Conservation (phyloP, 1,284 basidiomycete species). For the Sporisorium exsertum region DNA sequence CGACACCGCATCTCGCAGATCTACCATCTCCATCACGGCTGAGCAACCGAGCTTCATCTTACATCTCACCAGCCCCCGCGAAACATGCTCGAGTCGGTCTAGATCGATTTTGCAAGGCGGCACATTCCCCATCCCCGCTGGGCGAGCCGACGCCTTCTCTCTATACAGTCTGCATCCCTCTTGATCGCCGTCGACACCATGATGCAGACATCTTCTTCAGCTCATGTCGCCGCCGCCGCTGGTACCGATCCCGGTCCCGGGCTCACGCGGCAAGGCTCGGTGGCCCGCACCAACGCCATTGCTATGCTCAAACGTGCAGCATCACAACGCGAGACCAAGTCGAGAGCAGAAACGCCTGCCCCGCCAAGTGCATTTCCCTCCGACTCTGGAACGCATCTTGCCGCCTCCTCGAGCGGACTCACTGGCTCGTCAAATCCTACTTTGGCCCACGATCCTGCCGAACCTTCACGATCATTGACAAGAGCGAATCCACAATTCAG, state of each 20-base stretch:
- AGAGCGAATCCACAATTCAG: conserved; percentile 4
- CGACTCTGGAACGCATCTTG: background rate
- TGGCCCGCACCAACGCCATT: conserved; percentile 54
- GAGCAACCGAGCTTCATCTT: background rate
- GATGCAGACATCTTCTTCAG: conserved; percentile 15
- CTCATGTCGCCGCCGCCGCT: conserved; percentile 10
- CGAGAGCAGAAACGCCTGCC: conserved; percentile 23
- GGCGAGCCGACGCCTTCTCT: conserved; percentile 5
- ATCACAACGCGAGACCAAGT: conserved; percentile 54
- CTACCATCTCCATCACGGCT: too few relatives aligned
- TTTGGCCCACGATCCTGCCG: background rate
- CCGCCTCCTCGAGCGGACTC: background rate
- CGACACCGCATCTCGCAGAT: too few relatives aligned
- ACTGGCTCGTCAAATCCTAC: background rate
- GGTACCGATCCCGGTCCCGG: background rate
- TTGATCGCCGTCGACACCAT: background rate
- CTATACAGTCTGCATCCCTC: too few relatives aligned
- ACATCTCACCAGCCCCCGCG: background rate
- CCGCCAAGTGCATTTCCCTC: conserved; percentile 21
- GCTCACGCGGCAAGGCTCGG: conserved; percentile 39
- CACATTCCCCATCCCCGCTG: background rate
- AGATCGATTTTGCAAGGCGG: background rate
- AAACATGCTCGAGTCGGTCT: conserved; percentile 1
- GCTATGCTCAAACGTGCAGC: conserved; percentile 61
- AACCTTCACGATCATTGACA: background rate